These are phyloP conservation scores for Trypanosoma avium DNA, from an alignment of 208 protist genomes.

Conservation along the genomic window DNA sequence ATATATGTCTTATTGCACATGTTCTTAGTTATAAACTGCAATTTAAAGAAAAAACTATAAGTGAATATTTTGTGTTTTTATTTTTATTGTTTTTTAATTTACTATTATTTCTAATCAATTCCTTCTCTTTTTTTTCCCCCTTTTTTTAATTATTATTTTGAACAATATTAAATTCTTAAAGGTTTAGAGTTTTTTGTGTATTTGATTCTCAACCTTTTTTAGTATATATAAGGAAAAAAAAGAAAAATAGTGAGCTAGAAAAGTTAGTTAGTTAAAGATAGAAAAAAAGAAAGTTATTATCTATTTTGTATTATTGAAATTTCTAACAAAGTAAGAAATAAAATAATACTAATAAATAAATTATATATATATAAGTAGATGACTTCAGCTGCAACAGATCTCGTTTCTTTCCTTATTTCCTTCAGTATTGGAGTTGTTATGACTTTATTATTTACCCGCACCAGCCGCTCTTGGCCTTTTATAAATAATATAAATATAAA, in stretches of 20 bases:
- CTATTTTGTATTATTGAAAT: too few species aligned
- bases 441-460: conserved; percentile 18
- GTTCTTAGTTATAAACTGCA: not conserved
- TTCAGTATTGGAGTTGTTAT: conserved; percentile 31
- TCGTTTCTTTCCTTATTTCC: conserved; percentile 30
- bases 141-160: not conserved
- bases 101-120: not conserved
- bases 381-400: not conserved
- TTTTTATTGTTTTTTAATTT: conserved; percentile 18
- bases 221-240: not conserved
- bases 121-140: conserved; percentile 1
- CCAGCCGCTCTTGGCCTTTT: not conserved
- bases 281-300: too few species aligned
- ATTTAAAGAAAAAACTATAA: not conserved
- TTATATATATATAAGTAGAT: too few species aligned
- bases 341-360: not conserved
- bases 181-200: not conserved
- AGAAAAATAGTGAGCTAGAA: not conserved
- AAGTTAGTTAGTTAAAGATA: too few species aligned
- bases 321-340: not conserved
- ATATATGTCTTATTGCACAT: too few species aligned
- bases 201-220: not conserved
- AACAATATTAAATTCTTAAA: too few species aligned
- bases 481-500: too few species aligned
- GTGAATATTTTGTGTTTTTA: not conserved